Evolutionary conservation across 495 filamentous ascomycete genomes (phyloP), one percentile per base, ranked within the genome.

Genomic region (Friedmanniomyces endolithicus): DNA sequence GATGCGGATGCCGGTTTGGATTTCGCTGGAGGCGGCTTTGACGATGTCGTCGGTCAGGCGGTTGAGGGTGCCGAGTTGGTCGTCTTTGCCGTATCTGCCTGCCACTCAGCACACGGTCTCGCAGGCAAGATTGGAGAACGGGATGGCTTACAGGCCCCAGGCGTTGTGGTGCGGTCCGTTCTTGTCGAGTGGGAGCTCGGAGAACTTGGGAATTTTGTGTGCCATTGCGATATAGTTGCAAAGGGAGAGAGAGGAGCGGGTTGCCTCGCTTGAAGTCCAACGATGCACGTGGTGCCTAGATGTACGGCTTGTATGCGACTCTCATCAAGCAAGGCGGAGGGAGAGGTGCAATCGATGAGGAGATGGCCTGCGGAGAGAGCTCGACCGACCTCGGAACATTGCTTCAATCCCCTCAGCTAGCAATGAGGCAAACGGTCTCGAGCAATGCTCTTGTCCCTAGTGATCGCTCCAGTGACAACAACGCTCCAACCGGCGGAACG

Each of bases 41-140:
- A 70, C 67, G 22, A 70, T 54, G 19, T 61, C 55, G 45, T 68
- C 55, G 1, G 60, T 65, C 1, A 68, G 57, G 22, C 66, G 63
- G 51, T 70, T 70, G 1, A 70, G 53, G 12, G 61, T 64, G 34
- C 67, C 67, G 11, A 70, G 58, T 53, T 70, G 34, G 47, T 70
- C 67, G 48, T 68, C 52, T 51, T 59, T 53, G 46, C 67, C 67
- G 55, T 70, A 68, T 23, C 64, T 67, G 37, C 4, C 2, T 11
- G n/a, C n/a, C 34, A 14, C 19, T 51, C 24, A 51, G 33, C 19
- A 44, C 12, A 44, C 12, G 17, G 2, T 41, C 14, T 14, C 14
- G 17, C 4, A 19, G 37, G 3, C 37, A 41, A 2, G 37, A 31
- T 9, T n/a, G n/a, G n/a, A 31, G 14, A 14, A 19, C 37, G 16